Conservation (phyloP, 1,284 basidiomycete species). For the Leccinum pachyderme region DNA sequence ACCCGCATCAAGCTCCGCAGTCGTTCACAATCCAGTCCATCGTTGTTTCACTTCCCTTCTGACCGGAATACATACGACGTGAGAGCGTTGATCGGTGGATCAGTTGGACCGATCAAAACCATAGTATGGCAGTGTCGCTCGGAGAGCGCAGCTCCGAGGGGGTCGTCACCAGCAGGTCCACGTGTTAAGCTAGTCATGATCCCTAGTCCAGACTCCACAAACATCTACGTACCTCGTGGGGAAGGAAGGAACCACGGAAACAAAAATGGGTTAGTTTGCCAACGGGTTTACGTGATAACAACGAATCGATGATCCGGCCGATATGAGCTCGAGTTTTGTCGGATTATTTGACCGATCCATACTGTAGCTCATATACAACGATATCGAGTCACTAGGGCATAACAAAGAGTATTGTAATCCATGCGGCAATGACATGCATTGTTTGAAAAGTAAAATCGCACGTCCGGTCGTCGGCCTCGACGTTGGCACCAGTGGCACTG, state of each 20-base stretch:
- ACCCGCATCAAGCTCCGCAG: background rate
- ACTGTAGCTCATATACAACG: background rate
- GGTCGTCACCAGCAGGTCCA: background rate
- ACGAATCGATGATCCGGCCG: constrained; percentile 1
- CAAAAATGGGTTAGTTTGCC: background rate
- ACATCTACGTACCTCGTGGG: background rate
- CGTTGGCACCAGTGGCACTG: background rate
- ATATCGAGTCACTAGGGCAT: background rate
- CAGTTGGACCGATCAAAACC: background rate
- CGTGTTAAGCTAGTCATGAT: background rate
- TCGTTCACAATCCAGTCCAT: background rate
- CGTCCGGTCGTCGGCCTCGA: background rate
- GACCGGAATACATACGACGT: background rate
- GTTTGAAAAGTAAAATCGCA: background rate
- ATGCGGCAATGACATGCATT: background rate
- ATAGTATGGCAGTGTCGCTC: background rate
- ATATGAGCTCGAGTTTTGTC: background rate
- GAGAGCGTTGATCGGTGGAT: background rate
- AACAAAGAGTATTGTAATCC: background rate
- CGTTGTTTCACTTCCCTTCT: background rate
- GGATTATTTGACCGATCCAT: background rate
- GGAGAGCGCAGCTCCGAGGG: background rate
- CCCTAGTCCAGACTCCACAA: background rate
- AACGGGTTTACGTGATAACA: too few relatives aligned
- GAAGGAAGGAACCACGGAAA: background rate